Evolutionary conservation across 345 rosid species (phyloP).

Genomic region (Clarkia xantiana): DNA sequence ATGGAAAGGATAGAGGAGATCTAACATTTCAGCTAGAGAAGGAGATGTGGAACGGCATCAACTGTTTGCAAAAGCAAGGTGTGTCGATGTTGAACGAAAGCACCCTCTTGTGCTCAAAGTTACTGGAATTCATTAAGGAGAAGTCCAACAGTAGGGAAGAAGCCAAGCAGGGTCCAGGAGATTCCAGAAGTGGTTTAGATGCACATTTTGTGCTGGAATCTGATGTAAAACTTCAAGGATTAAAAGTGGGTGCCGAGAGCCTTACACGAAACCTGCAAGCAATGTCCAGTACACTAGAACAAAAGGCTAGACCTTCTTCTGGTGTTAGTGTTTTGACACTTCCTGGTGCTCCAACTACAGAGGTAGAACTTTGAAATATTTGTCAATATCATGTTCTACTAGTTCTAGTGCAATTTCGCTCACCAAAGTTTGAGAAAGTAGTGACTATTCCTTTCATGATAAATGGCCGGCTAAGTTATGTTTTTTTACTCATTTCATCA

Average conservation of each 20-base stretch:
- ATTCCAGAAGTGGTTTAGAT: conserved; percentile 29
- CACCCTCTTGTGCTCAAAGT: conserved; percentile 37
- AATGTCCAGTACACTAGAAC: conserved; percentile 41
- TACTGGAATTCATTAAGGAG: conserved; percentile 43
- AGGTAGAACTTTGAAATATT: conserved; percentile 23
- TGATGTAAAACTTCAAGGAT: conserved; percentile 57
- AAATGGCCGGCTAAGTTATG: too few species aligned
- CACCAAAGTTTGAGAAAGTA: too few species aligned
- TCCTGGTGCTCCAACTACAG: conserved; percentile 28
- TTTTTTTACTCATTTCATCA: too few species aligned
- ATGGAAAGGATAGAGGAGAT: conserved; percentile 17
- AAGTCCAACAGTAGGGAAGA: conserved; percentile 32
- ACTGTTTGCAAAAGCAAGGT: conserved; percentile 74
- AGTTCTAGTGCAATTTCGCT: too few species aligned
- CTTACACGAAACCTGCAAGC: conserved; percentile 66
- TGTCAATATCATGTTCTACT: too few species aligned
- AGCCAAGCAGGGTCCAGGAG: conserved; percentile 5
- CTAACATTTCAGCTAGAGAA: conserved; percentile 55
- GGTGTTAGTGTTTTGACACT: conserved; percentile 9
- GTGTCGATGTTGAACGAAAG: conserved; percentile 54
- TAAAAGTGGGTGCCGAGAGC: conserved; percentile 58
- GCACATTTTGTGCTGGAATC: conserved; percentile 62
- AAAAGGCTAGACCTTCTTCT: conserved; percentile 39
- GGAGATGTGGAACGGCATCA: conserved; percentile 47
- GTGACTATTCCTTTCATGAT: too few species aligned